A percentile compares a stretch with the other conserved stretches of the same genome.
Evolutionary conservation across 2,329 filamentous ascomycete genomes (phyloP).

Genomic region (Aschersonia sp.): DNA sequence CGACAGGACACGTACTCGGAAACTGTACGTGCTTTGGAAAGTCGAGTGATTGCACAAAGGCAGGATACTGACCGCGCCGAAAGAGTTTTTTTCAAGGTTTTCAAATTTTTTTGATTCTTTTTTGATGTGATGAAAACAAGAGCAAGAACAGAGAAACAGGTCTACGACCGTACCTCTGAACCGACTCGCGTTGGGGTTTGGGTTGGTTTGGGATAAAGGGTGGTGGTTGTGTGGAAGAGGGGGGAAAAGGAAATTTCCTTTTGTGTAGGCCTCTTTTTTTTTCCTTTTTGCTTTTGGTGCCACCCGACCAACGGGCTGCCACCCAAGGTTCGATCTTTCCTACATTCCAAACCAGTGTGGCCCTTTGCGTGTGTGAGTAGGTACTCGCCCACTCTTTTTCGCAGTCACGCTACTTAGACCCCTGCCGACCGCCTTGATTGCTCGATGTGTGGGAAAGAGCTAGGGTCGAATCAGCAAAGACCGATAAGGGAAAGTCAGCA

Average conservation of each 20-base stretch:
- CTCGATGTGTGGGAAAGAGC: no score
- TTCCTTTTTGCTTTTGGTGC: constrained; percentile 8
- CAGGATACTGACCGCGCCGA: constrained; percentile 18
- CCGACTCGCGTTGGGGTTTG: constrained; percentile 29
- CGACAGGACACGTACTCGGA: constrained; percentile 6
- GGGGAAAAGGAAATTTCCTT: constrained; percentile 23
- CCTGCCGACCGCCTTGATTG: no score
- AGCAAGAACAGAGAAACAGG: constrained; percentile 46
- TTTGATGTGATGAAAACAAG: constrained; percentile 34
- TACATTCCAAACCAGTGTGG: background rate
- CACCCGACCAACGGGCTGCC: background rate
- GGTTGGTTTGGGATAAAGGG: constrained; percentile 30
- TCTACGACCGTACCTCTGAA: constrained; percentile 45
- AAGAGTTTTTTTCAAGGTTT: constrained; percentile 45
- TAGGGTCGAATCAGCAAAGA: no score
- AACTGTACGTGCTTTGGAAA: constrained; percentile 4
- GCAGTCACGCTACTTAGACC: no score
- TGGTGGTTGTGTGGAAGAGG: constrained; percentile 31
- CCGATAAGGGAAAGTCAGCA: no score
- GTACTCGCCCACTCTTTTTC: no score
- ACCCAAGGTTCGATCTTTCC: constrained; percentile 1
- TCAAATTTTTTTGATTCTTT: constrained; percentile 46
- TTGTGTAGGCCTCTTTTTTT: constrained; percentile 19
- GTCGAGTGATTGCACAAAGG: constrained; percentile 14
- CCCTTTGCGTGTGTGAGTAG: no score